Percentiles rank a stretch among this genome's conserved stretches.
These are phyloP conservation scores for Musa itinerans DNA, from an alignment of 176 grass and related monocot genomes.

Conservation along the genomic window DNA sequence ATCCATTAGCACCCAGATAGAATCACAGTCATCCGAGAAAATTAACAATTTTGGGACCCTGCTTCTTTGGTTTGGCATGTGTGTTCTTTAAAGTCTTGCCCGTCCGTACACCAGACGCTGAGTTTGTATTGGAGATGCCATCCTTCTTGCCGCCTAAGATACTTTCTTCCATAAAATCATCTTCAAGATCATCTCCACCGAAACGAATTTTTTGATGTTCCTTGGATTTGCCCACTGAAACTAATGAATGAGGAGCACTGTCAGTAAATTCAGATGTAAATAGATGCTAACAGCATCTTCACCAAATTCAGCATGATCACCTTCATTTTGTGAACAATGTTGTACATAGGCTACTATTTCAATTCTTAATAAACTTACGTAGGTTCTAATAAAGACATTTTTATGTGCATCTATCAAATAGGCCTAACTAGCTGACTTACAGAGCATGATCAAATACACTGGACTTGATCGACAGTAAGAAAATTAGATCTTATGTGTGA, in stretches of 20 bases:
- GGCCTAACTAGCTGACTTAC: not conserved
- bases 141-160: constrained; percentile 30
- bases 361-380: not conserved
- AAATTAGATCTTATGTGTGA: not conserved
- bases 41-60: constrained; percentile 72
- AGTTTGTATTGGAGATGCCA: constrained; percentile 26
- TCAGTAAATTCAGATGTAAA: constrained; percentile 5
- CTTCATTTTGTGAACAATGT: not conserved
- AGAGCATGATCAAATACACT: not conserved
- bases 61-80: constrained; percentile 34
- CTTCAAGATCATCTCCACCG: constrained; percentile 87
- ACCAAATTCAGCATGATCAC: not conserved
- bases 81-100: constrained; percentile 28
- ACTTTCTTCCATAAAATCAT: constrained; percentile 73
- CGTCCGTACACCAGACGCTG: not conserved
- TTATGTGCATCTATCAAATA: not conserved
- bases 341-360: too few species aligned
- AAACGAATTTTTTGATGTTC: constrained; percentile 12
- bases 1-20: not conserved
- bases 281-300: not conserved
- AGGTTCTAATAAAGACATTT: not conserved
- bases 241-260: constrained; percentile 11
- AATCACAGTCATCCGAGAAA: constrained; percentile 15
- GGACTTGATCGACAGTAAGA: not conserved
- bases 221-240: constrained; percentile 31